Evolutionary conservation across 345 rosid species (phyloP).

Genomic region (Isatis tinctoria): DNA sequence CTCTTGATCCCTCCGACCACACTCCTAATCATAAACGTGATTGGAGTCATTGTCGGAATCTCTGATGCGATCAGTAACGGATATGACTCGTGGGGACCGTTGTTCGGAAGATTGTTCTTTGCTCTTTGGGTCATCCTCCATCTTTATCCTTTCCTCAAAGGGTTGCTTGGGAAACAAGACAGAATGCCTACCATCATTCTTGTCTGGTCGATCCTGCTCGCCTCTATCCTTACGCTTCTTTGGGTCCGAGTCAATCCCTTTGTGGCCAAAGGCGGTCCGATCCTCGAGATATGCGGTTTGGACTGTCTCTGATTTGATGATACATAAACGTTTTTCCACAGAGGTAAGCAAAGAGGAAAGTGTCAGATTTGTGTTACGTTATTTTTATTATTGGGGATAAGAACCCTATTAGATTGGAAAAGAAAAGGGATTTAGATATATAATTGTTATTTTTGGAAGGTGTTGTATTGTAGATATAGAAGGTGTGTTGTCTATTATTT

Average conservation of each 20-base stretch:
- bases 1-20: conserved; percentile 65
- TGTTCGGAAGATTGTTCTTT: conserved; percentile 63
- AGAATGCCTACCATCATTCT: conserved; percentile 61
- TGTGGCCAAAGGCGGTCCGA: conserved; percentile 46
- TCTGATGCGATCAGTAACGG: conserved; percentile 61
- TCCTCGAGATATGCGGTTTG: conserved; percentile 64
- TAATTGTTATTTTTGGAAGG: conserved; percentile 11
- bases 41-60: conserved; percentile 57
- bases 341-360: conserved; percentile 21
- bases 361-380: conserved; percentile 4
- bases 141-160: conserved; percentile 67
- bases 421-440: conserved; percentile 7
- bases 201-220: conserved; percentile 70
- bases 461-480: conserved; percentile 28
- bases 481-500: background rate
- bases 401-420: conserved; percentile 1
- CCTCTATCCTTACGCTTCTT: conserved; percentile 61
- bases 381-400: background rate
- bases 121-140: conserved; percentile 70
- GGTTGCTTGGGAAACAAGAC: conserved; percentile 52
- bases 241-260: conserved; percentile 68
- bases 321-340: conserved; percentile 7
- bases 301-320: conserved; percentile 42
- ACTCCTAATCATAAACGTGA: conserved; percentile 48
- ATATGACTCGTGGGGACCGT: conserved; percentile 68